phyloP scores from a whole-genome alignment of 2,329 filamentous ascomycete genomes.

The Phialophora tarda region DNA sequence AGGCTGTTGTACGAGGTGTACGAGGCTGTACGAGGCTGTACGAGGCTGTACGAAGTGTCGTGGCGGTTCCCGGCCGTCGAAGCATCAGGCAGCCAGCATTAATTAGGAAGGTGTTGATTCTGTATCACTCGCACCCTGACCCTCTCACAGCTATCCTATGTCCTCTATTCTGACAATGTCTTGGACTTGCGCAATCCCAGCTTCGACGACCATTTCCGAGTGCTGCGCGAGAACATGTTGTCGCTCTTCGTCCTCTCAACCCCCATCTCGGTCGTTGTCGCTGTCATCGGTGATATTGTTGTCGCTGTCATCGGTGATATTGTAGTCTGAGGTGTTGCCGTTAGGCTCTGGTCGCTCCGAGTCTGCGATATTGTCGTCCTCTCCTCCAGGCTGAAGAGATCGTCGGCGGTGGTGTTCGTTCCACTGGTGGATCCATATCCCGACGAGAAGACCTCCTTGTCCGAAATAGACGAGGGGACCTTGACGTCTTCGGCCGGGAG shows the following conservation, averaged over 20 bases:
- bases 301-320: constrained; percentile 2
- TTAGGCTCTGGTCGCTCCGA: constrained; percentile 7
- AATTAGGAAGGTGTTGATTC: not conserved
- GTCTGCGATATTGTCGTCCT: constrained; percentile 20
- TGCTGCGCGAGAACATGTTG: constrained; percentile 29
- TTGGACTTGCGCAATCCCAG: constrained; percentile 30
- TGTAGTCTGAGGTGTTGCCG: not conserved
- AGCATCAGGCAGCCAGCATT: not conserved
- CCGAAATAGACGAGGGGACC: not conserved
- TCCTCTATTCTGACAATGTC: constrained; percentile 10
- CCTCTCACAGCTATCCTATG: not conserved
- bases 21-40: constrained; percentile 12
- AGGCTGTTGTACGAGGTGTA: constrained; percentile 10
- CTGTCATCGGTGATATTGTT: constrained; percentile 5
- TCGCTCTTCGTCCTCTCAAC: constrained; percentile 30
- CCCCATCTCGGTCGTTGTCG: not conserved
- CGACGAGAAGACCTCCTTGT: constrained; percentile 2
- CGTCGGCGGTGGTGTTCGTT: constrained; percentile 19
- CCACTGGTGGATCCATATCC: constrained; percentile 10
- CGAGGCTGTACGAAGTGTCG: constrained; percentile 10
- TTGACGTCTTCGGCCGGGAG: constrained; percentile 25
- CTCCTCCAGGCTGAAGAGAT: constrained; percentile 22
- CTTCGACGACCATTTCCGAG: constrained; percentile 29
- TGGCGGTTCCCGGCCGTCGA: constrained; percentile 2
- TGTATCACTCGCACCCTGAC: not conserved